Percentiles rank a stretch among this genome's conserved stretches.
These are phyloP conservation scores for Candida ulmi DNA, from an alignment of 805 yeast species.

Conservation along the genomic window DNA sequence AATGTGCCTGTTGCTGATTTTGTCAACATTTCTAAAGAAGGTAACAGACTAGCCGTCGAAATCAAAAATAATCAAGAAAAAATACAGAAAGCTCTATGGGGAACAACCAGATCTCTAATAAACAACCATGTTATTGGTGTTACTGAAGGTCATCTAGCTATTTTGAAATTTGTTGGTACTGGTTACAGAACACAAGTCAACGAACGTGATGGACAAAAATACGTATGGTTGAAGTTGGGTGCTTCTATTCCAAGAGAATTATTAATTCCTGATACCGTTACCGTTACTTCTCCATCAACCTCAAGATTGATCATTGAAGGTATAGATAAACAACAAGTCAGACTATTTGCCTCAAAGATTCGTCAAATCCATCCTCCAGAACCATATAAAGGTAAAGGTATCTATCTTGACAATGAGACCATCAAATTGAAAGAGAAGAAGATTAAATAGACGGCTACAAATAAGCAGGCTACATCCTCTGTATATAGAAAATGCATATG, in stretches of 20 bases:
- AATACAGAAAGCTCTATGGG: constrained; percentile 89
- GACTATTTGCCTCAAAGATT: constrained; percentile 80
- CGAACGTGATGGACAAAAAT: constrained; percentile 39
- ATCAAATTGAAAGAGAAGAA: constrained; percentile 87
- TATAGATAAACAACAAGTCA: constrained; percentile 79
- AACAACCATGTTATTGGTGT: constrained; percentile 82
- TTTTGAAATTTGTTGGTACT: constrained; percentile 88
- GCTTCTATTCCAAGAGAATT: constrained; percentile 76
- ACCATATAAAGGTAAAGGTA: constrained; percentile 98
- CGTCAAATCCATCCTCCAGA: constrained; percentile 92
- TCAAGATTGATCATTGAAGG: constrained; percentile 86
- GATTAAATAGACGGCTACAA: constrained; percentile 57
- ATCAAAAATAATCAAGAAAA: constrained; percentile 54
- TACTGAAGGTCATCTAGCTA: constrained; percentile 86
- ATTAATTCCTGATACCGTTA: constrained; percentile 70
- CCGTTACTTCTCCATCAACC: constrained; percentile 75
- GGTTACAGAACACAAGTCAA: constrained; percentile 90
- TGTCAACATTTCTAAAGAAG: constrained; percentile 37
- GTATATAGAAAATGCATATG: background rate
- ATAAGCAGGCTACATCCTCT: background rate
- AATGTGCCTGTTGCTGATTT: constrained; percentile 68
- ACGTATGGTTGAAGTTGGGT: constrained; percentile 80
- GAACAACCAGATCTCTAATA: constrained; percentile 77
- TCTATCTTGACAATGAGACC: constrained; percentile 86
- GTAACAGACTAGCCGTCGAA: constrained; percentile 41